A percentile compares a stretch with the other conserved stretches of the same genome.
These are phyloP conservation scores for Podospora conica DNA, from an alignment of 495 filamentous ascomycete genomes.

Conservation along the genomic window DNA sequence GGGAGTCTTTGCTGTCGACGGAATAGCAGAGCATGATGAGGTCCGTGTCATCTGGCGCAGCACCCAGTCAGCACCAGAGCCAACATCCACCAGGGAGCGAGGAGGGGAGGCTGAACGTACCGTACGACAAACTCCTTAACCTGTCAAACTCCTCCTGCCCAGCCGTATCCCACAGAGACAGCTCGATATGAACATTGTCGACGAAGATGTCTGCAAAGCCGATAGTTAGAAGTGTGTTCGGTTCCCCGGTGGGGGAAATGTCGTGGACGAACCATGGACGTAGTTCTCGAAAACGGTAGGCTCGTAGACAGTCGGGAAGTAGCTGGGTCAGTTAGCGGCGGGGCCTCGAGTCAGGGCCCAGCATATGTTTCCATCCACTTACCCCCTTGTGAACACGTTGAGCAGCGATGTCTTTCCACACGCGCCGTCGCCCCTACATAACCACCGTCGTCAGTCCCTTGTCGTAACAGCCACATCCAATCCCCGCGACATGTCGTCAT, in stretches of 20 bases:
- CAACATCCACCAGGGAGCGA: background rate
- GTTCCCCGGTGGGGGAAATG: background rate
- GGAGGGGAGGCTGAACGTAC: conserved; percentile 16
- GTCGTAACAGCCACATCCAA: conserved; percentile 4
- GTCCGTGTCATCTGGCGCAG: conserved; percentile 70
- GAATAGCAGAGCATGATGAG: conserved; percentile 98
- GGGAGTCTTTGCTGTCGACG: conserved; percentile 90
- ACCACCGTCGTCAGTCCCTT: conserved; percentile 24
- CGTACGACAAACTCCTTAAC: conserved; percentile 89
- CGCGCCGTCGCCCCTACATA: conserved; percentile 81
- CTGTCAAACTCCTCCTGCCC: conserved; percentile 99
- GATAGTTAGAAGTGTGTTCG: conserved; percentile 6
- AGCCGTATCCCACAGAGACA: conserved; percentile 96
- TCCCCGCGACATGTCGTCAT: background rate
- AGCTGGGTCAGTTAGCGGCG: conserved; percentile 43
- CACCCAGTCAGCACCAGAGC: conserved; percentile 6
- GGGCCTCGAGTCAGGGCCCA: background rate
- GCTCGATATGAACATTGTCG: conserved; percentile 90
- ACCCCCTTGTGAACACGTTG: conserved; percentile 99
- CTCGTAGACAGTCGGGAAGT: conserved; percentile 98
- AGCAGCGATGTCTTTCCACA: conserved; percentile 95
- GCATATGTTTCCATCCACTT: conserved; percentile 23
- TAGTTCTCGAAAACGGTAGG: conserved; percentile 99
- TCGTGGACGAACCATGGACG: conserved; percentile 69
- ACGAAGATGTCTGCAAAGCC: conserved; percentile 79